phyloP scores from a whole-genome alignment of 1,284 basidiomycete genomes.

The Puccinia hordei region DNA sequence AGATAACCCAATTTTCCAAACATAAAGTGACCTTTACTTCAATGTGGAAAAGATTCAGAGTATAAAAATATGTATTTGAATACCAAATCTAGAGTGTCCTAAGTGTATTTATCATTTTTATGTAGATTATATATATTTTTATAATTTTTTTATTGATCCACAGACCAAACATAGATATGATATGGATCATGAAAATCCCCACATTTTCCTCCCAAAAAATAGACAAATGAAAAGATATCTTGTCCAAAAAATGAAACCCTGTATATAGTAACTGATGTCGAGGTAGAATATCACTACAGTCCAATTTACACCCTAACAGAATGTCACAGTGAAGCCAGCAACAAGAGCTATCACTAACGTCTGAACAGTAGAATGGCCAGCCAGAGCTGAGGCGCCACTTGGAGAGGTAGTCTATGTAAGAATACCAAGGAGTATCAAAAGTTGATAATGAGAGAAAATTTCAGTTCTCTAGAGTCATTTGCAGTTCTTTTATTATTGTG shows the following conservation, averaged over 20 bases:
- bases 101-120: too few species aligned
- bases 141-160: too few species aligned
- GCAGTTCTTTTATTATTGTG: background rate
- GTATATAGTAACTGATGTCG: background rate
- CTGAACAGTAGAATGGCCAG: background rate
- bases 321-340: slow-evolving; percentile 2
- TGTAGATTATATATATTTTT: too few species aligned
- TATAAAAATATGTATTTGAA: background rate
- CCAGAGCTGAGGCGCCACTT: background rate
- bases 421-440: background rate
- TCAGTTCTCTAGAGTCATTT: background rate
- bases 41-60: background rate
- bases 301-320: background rate
- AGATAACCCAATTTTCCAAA: background rate
- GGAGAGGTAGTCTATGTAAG: background rate
- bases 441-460: background rate
- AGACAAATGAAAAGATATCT: background rate
- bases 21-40: background rate
- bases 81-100: too few species aligned
- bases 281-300: background rate
- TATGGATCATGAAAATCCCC: too few species aligned
- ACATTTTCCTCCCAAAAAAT: background rate
- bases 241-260: background rate
- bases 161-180: too few species aligned
- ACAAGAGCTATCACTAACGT: background rate